Percentiles rank a stretch among this genome's conserved stretches.
Conservation (phyloP, 495 filamentous ascomycete genomes). For the Daldinia decipiens region DNA sequence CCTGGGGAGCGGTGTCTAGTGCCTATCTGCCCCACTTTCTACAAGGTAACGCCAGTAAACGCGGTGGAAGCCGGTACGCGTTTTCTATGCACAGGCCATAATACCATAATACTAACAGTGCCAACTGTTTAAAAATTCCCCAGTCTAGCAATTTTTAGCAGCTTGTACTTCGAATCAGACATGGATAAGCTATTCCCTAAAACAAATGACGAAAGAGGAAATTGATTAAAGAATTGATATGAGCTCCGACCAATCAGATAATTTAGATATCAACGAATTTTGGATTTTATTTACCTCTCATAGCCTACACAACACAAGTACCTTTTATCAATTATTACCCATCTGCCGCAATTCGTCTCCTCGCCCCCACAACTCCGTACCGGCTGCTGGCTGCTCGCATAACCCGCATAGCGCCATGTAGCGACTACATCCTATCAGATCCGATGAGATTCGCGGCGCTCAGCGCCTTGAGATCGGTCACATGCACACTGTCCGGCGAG, state of each 20-base stretch:
- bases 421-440: constrained; percentile 9
- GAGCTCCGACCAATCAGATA: constrained; percentile 35
- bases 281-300: constrained; percentile 14
- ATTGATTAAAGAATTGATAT: constrained; percentile 6
- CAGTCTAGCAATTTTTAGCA: constrained; percentile 2
- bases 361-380: constrained; percentile 14
- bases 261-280: constrained; percentile 21
- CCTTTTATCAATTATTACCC: constrained; percentile 13
- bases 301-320: background rate
- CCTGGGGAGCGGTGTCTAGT: constrained; percentile 24
- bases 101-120: constrained; percentile 12
- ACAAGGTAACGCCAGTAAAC: constrained; percentile 28
- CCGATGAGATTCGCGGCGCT: constrained; percentile 11
- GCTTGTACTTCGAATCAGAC: constrained; percentile 14
- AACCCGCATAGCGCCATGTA: constrained; percentile 7
- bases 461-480: constrained; percentile 3
- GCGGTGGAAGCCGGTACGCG: constrained; percentile 35
- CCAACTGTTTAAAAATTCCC: constrained; percentile 3
- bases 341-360: constrained; percentile 8
- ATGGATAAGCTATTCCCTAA: constrained; percentile 10
- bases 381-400: background rate
- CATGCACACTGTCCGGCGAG: constrained; percentile 2
- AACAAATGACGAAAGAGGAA: constrained; percentile 37
- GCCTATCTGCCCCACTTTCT: constrained; percentile 22
- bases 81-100: constrained; percentile 29